A percentile compares a stretch with the other conserved stretches of the same genome.
Conservation (phyloP, 2,329 filamentous ascomycete species). For the Cryphonectria parasitica region DNA sequence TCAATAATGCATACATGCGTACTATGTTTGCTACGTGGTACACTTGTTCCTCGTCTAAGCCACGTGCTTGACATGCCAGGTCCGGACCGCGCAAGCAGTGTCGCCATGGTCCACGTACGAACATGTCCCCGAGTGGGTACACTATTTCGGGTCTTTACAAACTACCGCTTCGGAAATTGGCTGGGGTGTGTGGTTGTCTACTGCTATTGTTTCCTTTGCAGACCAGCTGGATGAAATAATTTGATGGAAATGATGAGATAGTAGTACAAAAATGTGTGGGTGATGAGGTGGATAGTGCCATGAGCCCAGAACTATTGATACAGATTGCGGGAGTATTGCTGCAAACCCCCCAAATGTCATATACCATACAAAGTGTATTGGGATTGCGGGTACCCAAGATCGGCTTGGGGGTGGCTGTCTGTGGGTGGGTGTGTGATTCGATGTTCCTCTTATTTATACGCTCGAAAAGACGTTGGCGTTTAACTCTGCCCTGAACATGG, state of each 20-base stretch:
- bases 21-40: not conserved
- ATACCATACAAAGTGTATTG: not conserved
- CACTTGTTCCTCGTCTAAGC: not conserved
- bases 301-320: not conserved
- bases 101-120: not conserved
- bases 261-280: not conserved
- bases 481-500: too few relatives aligned
- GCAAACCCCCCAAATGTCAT: not conserved
- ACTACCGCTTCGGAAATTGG: slow-evolving; percentile 3
- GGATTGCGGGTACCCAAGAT: not conserved
- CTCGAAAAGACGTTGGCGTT: too few relatives aligned
- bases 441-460: too few relatives aligned
- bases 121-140: not conserved
- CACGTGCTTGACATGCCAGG: slow-evolving; percentile 2
- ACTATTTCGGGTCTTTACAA: slow-evolving; percentile 6
- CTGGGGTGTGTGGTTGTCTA: not conserved
- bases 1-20: not conserved
- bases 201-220: not conserved
- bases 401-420: too few relatives aligned
- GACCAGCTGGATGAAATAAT: not conserved
- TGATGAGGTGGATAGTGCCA: not conserved
- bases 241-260: not conserved
- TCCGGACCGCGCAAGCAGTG: slow-evolving; percentile 8
- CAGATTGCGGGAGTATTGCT: not conserved
- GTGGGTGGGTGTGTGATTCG: too few relatives aligned